These are phyloP conservation scores for Myotisia sp. DNA, from an alignment of 2,329 filamentous ascomycete genomes.

Conservation along the genomic window DNA sequence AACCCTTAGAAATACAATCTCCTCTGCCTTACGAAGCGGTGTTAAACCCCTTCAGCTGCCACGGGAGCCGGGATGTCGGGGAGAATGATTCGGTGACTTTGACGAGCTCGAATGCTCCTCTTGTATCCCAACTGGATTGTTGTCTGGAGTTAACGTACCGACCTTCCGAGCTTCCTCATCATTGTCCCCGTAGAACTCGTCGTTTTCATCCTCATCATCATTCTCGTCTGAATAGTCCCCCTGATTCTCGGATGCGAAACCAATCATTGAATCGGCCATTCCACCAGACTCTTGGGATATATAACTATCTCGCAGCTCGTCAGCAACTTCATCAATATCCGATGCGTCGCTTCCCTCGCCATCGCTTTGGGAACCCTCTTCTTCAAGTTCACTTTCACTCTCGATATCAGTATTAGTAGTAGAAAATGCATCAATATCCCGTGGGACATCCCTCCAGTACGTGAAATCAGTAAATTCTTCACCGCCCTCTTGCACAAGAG, in stretches of 20 bases:
- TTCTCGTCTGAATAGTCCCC: conserved; percentile 24
- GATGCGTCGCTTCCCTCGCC: conserved; percentile 37
- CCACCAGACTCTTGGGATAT: conserved; percentile 36
- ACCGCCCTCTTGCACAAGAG: conserved; percentile 73
- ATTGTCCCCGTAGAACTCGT: no score
- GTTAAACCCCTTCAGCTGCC: no score
- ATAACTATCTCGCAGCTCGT: conserved; percentile 39
- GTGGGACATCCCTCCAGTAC: conserved; percentile 78
- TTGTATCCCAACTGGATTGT: no score
- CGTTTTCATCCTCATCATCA: conserved; percentile 19
- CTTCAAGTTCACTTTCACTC: conserved; percentile 41
- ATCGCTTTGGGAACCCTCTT: conserved; percentile 28
- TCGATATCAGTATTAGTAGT: conserved; percentile 55
- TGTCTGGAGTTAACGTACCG: no score
- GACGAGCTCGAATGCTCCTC: no score
- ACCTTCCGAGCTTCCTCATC: conserved; percentile 19
- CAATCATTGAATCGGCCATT: conserved; percentile 30
- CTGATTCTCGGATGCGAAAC: conserved; percentile 14
- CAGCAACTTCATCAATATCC: conserved; percentile 26
- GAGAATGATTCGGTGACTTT: no score
- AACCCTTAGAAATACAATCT: no score
- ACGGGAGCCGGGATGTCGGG: no score
- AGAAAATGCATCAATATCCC: conserved; percentile 78
- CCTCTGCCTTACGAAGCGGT: no score
- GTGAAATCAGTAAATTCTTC: conserved; percentile 96